Percentiles rank a stretch among this genome's conserved stretches.
These are phyloP conservation scores for Lactarius deliciosus DNA, from an alignment of 768 basidiomycete species.

Conservation along the genomic window DNA sequence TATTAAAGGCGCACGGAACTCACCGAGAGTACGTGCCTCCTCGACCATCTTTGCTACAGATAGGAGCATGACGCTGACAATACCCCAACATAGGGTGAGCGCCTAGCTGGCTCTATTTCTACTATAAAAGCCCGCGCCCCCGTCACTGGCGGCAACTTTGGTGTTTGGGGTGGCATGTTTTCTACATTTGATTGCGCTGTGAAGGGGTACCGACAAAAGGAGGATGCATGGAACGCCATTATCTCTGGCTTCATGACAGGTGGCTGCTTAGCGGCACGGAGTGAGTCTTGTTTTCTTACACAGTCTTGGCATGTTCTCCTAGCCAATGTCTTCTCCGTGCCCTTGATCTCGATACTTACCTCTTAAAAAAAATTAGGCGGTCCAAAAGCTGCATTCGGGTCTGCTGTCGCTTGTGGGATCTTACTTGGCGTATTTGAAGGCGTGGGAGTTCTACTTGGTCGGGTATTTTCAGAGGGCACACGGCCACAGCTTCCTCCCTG, in stretches of 20 bases:
- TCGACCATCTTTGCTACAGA: neutral
- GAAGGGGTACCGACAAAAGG: slow-evolving; percentile 95
- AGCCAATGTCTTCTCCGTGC: neutral
- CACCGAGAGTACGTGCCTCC: slow-evolving; percentile 69
- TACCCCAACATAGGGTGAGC: slow-evolving; percentile 68
- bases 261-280: slow-evolving; percentile 90
- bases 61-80: slow-evolving; percentile 1
- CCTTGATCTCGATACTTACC: slow-evolving; percentile 4
- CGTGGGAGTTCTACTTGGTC: slow-evolving; percentile 87
- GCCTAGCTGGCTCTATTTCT: slow-evolving; percentile 88
- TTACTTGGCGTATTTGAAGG: slow-evolving; percentile 93
- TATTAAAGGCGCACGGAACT: slow-evolving; percentile 96
- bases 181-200: slow-evolving; percentile 98
- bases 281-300: slow-evolving; percentile 50
- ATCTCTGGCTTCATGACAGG: slow-evolving; percentile 98
- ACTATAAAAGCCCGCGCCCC: slow-evolving; percentile 98
- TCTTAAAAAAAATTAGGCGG: slow-evolving; percentile 65
- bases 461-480: slow-evolving; percentile 83
- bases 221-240: slow-evolving; percentile 99
- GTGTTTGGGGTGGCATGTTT: slow-evolving; percentile 97
- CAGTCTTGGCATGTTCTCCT: neutral
- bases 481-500: slow-evolving; percentile 78
- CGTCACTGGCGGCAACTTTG: slow-evolving; percentile 96
- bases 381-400: slow-evolving; percentile 84
- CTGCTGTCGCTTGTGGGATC: slow-evolving; percentile 96